phyloP scores from a whole-genome alignment of 2,329 filamentous ascomycete species.

The Fusarium ambrosium region DNA sequence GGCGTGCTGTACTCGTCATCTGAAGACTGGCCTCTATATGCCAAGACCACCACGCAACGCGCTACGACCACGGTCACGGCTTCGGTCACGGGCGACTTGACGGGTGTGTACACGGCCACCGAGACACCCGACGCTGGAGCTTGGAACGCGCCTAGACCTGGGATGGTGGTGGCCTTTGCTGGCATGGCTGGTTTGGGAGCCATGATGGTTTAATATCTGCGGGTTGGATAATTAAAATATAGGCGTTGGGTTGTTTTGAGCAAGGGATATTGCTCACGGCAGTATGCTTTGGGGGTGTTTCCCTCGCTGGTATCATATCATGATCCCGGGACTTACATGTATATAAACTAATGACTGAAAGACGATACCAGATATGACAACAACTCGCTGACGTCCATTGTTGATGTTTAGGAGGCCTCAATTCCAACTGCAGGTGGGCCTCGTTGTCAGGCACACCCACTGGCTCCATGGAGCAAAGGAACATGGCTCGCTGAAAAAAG shows the following conservation, averaged over 20 bases:
- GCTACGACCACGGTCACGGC: constrained; percentile 35
- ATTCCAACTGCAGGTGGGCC: background rate
- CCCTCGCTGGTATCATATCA: background rate
- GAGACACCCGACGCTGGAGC: constrained; percentile 48
- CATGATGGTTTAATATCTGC: background rate
- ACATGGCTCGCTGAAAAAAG: background rate
- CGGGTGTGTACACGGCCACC: constrained; percentile 54
- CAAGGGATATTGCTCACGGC: background rate
- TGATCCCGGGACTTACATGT: background rate
- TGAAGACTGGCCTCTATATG: constrained; percentile 58
- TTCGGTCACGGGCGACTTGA: constrained; percentile 40
- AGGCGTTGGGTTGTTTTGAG: background rate
- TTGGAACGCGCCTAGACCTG: constrained; percentile 20
- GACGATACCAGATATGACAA: background rate
- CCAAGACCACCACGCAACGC: constrained; percentile 38
- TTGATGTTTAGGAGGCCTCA: background rate
- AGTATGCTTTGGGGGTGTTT: background rate
- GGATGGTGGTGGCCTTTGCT: constrained; percentile 25
- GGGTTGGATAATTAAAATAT: background rate
- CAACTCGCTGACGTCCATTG: background rate
- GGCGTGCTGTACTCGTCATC: constrained; percentile 66
- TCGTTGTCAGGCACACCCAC: background rate
- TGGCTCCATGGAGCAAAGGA: background rate
- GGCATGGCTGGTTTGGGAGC: constrained; percentile 15
- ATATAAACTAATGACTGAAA: background rate